Evolutionary conservation across 2,329 filamentous ascomycete species (phyloP).

Genomic region (Trichophyton verrucosum): DNA sequence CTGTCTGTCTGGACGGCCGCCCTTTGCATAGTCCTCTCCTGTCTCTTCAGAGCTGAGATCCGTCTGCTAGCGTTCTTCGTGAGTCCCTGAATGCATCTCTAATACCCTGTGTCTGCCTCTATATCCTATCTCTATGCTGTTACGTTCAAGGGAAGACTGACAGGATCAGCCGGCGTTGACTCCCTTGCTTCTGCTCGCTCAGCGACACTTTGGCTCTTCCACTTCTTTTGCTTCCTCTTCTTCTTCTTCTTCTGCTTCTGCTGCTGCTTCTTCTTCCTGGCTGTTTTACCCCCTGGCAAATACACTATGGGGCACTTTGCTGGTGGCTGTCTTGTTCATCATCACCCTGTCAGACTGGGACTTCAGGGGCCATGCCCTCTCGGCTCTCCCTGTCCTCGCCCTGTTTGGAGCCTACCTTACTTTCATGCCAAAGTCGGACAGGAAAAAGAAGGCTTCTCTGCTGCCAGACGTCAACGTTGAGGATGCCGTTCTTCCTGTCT

Average conservation of each 20-base stretch:
- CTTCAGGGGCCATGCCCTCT: slow-evolving; percentile 16
- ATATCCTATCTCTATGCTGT: neutral
- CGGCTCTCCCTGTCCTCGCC: slow-evolving; percentile 19
- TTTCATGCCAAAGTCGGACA: slow-evolving; percentile 8
- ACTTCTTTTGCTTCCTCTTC: slow-evolving; percentile 4
- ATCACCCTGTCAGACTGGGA: slow-evolving; percentile 22
- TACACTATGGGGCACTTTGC: slow-evolving; percentile 16
- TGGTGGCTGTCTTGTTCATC: slow-evolving; percentile 17
- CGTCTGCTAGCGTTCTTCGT: slow-evolving; percentile 7
- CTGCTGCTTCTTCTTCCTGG: slow-evolving; percentile 6
- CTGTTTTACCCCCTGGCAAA: slow-evolving; percentile 13
- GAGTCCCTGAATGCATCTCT: neutral
- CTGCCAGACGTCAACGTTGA: slow-evolving; percentile 5
- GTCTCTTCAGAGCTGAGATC: slow-evolving; percentile 6
- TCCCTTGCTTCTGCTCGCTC: slow-evolving; percentile 21
- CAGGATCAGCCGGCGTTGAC: slow-evolving; percentile 21
- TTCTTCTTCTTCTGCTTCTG: slow-evolving; percentile 3
- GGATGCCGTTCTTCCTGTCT: slow-evolving; percentile 1
- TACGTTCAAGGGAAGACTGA: neutral
- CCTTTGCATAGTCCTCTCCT: neutral
- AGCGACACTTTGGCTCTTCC: slow-evolving; percentile 14
- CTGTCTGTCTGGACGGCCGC: slow-evolving; percentile 5
- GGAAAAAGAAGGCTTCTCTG: neutral
- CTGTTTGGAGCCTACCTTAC: slow-evolving; percentile 23
- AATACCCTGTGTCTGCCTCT: neutral